Conservation (phyloP, 2,329 filamentous ascomycete genomes). For the Monilinia laxa region DNA sequence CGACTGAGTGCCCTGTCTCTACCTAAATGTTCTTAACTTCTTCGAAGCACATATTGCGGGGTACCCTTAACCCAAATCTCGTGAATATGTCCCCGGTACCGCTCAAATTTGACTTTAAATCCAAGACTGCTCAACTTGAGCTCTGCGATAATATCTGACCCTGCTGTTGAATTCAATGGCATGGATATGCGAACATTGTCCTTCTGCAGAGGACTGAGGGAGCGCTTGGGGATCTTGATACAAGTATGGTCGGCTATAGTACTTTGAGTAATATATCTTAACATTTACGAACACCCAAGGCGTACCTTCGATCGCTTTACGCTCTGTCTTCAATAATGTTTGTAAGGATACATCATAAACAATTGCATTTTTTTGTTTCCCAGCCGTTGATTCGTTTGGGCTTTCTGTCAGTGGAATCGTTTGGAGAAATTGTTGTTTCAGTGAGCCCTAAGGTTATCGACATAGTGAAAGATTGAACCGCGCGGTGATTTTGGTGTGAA, state of each 20-base stretch:
- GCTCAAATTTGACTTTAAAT: constrained; percentile 7
- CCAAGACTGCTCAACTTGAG: constrained; percentile 20
- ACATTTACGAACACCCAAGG: neutral
- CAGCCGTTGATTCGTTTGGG: constrained; percentile 12
- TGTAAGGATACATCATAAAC: constrained; percentile 17
- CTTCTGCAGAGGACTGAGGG: neutral
- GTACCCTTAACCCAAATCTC: constrained; percentile 17
- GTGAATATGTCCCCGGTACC: constrained; percentile 10
- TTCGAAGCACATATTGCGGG: constrained; percentile 1
- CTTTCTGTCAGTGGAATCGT: neutral
- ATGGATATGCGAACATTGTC: constrained; percentile 11
- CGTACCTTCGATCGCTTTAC: constrained; percentile 8
- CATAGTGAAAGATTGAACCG: neutral
- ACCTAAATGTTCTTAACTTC: neutral
- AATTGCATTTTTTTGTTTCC: constrained; percentile 3
- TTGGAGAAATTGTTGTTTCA: neutral
- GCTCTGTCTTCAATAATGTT: neutral
- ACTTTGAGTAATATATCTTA: neutral
- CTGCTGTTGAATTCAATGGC: constrained; percentile 7
- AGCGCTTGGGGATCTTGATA: constrained; percentile 9
- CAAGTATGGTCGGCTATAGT: neutral
- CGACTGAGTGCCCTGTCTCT: neutral
- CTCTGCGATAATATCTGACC: constrained; percentile 9
- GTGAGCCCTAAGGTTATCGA: too few relatives aligned
- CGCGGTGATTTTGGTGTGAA: neutral